Evolutionary conservation across 2,329 filamentous ascomycete genomes (phyloP).

Genomic region (Microdochium paspali): DNA sequence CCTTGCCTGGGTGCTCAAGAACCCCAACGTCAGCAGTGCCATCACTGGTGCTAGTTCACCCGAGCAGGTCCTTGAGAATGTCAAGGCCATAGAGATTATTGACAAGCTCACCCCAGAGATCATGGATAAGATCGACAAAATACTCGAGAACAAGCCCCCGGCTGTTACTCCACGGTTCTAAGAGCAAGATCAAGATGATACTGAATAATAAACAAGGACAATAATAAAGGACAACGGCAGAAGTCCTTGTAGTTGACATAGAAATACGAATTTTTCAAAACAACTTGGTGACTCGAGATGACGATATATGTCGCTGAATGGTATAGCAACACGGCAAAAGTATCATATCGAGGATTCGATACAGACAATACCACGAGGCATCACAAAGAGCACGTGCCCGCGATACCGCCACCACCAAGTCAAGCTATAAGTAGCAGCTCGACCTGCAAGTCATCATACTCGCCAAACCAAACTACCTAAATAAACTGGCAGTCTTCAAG

Average conservation of each 20-base stretch:
- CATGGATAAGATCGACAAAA: conserved; percentile 48
- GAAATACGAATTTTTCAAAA: neutral
- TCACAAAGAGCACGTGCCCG: too few species aligned
- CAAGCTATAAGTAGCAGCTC: too few species aligned
- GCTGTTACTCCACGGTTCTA: conserved; percentile 25
- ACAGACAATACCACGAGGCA: too few species aligned
- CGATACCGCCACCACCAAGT: too few species aligned
- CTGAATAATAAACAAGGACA: neutral
- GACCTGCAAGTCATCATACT: too few species aligned
- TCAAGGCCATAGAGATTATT: conserved; percentile 39
- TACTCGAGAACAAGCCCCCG: conserved; percentile 49
- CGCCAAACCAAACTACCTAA: too few species aligned
- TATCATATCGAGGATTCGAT: too few species aligned
- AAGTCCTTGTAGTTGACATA: too few species aligned
- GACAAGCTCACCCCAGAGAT: conserved; percentile 50
- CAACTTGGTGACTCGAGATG: neutral
- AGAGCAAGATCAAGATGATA: neutral
- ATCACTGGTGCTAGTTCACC: conserved; percentile 50
- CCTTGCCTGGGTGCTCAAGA: conserved; percentile 53
- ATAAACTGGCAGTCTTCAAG: too few species aligned
- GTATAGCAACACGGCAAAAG: too few species aligned
- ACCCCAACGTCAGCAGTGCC: conserved; percentile 50
- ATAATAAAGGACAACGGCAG: neutral
- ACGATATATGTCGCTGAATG: too few species aligned
- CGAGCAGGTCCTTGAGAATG: conserved; percentile 52